Base-by-base conservation (phyloP, 2,329 filamentous ascomycete species). In the Shiraia bambusicola region DNA sequence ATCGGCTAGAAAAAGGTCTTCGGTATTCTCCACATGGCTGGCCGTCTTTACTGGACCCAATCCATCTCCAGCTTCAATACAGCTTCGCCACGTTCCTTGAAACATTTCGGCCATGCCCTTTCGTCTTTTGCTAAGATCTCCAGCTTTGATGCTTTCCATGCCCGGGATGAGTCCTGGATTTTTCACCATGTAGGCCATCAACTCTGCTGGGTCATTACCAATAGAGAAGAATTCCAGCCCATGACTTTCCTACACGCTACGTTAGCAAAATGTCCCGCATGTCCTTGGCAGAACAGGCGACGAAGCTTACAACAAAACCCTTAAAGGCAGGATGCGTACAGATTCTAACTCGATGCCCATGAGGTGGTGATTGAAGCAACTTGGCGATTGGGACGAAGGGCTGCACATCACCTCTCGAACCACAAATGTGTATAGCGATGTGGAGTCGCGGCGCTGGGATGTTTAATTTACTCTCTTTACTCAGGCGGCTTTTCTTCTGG, bases 1-100 rank as follows among this genome's bases (percentile, higher is more conserved):
- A 24, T 89, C 88, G 0, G 88, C 89, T 30, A 94, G 82, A 61
- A 95, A 95, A 1, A 87, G 85, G 7, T 47, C 41, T 22, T 50
- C 39, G 1, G 48, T 11, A 2, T 36, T 29, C 12, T 54, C 48
- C 3, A 56, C 51, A 11, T 49, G 27, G 4, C 54, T 34, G 2
- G 52, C 49, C 10, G 43, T 32, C 0, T 45, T 33, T 25, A 26
- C 50, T 7, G 36, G 37, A 4, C 50, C 45, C 40, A 54, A 51
- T 4, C 52, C 58, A n/a, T 54, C 61, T 1, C 71, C 72, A n/a
- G 65, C 61, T 12, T 69, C 66, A 4, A 73, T 49, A 13, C 66
- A 72, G 19, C 59, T 59, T n/a, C 52, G 46, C 65, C 65, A 69
- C 28, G 63, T 67, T 2, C 65, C 64, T 14, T 63, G 42, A 3